Evolutionary conservation across 179 eudicot species (phyloP), one percentile per base, ranked within the genome.

Genomic region (Gypsophila paniculata): DNA sequence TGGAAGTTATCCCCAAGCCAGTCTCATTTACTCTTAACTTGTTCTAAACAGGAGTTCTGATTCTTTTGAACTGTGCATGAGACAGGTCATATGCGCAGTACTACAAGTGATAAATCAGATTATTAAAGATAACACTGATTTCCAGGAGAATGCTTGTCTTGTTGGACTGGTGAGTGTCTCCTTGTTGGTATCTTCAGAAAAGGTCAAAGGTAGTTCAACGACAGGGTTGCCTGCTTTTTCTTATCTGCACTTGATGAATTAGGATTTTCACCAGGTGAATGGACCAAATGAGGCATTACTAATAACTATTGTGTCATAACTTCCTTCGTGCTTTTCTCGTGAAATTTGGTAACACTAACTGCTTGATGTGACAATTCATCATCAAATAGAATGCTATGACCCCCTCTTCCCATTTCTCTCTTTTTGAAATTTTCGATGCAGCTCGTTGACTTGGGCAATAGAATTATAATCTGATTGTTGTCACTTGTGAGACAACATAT

Each of bases 101-200:
- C 90, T 94, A 29, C 99, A 90, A 84, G 86, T 94, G 83, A 78
- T 94, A 68, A 94, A 94, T 79, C 90, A 85, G 79, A 90, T 94
- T 65, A 84, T 94, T 72, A 91, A 86, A 78, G 99, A 92, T 79
- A 92, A 90, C 75, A 79, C 86, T 19, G 93, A 90, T 64, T 87
- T 87, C 74, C 99, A 82, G 84, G 99, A 92, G 78, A 95, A 88
- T 90, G 99, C 99, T 73, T 95, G 96, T 80, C 96, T 92, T 72
- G 87, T 95, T 73, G 99, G 99, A 80, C 83, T 95, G 79, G 99
- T 95, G 82, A 85, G 97, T 78, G 29, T 57, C 69, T 57, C n/a
- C 38, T 62, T 58, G 55, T 68, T 46, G 39, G 58, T 34, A n/a
- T 36, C 39, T 23, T 74, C 17, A 69, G 34, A 26, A 19, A 14